Percentiles rank a stretch among this genome's conserved stretches.
Conservation (phyloP, 257 asterid genomes). For the Lycium barbarum region DNA sequence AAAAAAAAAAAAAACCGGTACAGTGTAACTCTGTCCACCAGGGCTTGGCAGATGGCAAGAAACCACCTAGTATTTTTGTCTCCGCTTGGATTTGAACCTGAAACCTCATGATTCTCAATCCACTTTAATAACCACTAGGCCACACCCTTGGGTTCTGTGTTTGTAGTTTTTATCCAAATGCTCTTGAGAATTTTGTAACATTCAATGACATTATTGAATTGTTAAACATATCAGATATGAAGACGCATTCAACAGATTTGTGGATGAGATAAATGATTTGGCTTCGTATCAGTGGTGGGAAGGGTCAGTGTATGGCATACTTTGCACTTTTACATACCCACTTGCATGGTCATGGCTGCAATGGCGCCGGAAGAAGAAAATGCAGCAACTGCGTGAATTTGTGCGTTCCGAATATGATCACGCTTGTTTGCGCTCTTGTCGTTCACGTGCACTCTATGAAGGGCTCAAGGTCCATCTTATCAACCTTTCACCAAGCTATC, state of each 20-base stretch:
- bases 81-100: neutral
- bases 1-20: too few relatives aligned
- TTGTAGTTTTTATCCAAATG: slow-evolving; percentile 25
- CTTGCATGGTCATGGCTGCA: slow-evolving; percentile 91
- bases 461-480: slow-evolving; percentile 72
- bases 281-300: slow-evolving; percentile 96
- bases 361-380: slow-evolving; percentile 80
- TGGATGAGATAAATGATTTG: slow-evolving; percentile 78
- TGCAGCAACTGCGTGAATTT: slow-evolving; percentile 83
- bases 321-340: slow-evolving; percentile 72
- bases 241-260: slow-evolving; percentile 88
- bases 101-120: neutral
- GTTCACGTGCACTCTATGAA: slow-evolving; percentile 93
- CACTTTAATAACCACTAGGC: neutral
- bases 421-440: slow-evolving; percentile 93
- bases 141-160: neutral
- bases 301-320: slow-evolving; percentile 78
- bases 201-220: neutral
- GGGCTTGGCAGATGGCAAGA: too few relatives aligned
- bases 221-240: slow-evolving; percentile 63
- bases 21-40: too few relatives aligned
- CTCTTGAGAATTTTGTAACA: neutral
- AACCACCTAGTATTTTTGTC: too few relatives aligned
- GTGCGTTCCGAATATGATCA: slow-evolving; percentile 95
- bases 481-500: slow-evolving; percentile 27